Evolutionary conservation across 1,284 basidiomycete genomes (phyloP), one percentile per base, ranked within the genome.

Genomic region (Polyporus tsugae): DNA sequence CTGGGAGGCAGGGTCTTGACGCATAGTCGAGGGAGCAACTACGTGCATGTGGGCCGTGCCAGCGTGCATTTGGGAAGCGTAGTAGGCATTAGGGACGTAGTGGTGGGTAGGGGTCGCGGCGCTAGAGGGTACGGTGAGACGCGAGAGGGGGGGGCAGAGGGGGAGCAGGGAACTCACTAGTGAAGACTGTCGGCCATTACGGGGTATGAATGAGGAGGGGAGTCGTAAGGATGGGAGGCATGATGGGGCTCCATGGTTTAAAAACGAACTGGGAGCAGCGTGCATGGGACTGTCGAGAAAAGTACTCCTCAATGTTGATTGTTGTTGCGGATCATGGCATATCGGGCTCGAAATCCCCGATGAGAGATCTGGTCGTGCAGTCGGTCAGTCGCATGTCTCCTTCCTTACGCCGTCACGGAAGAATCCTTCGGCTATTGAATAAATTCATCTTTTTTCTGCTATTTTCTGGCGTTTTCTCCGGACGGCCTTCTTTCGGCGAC

Each of bases 171-270:
- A 25, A 85, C 88, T 67, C 73, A 91, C 89, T 89, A 91, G 71
- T 87, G 80, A 75, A 89, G 82, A 75, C 77, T 84, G 81, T 90
- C 87, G 66, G 87, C 79, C 86, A 90, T 89, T 72, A 80, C 78
- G 73, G 76, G 78, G 78, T 79, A 80, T 77, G 80, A 83, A 59
- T 73, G 75, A 67, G 72, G 67, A 70, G 71, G 73, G 68, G 71
- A 73, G 55, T 73, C 68, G 70, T 74, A 71, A 69, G 72, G 75
- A 68, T 73, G 75, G 69, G 66, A 60, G 62, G 63, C 64, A 66
- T 71, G 60, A 58, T 73, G 72, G 46, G 68, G 69, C 71, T 74
- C 76, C 73, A 72, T 72, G 71, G 71, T 74, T 75, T 76, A 75
- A 77, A 77, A 77, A 75, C 69, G 70, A 71, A 72, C 67, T 68